Evolutionary conservation across 179 eudicot species (phyloP), one percentile per base, ranked within the genome.

Genomic region (Spinacia oleracea): DNA sequence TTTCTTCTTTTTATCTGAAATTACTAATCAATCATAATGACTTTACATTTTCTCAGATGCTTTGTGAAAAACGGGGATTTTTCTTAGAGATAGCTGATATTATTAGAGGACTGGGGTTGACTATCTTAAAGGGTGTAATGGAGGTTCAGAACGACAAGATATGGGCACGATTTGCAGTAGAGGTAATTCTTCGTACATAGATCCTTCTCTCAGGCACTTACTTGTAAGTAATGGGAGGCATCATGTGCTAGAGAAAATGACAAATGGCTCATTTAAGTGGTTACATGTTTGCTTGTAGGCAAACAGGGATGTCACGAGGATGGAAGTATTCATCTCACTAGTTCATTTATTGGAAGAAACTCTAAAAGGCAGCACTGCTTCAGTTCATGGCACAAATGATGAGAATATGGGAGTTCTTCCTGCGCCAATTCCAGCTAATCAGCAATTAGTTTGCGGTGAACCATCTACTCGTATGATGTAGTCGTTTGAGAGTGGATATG

Each of bases 71-170:
- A 78, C 84, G 92, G 11, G 99, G 99, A 31, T 81, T 91, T 78
- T 96, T 96, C 85, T 73, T 96, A 84, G 99, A 94, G 87, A 94
- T 96, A 82, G 99, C 99, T 56, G 98, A 96, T 78, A 89, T 94
- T 15, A 84, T 96, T 77, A 86, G 96, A 87, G 99, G 99, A 82
- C 81, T 93, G 77, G 99, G 99, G n/a, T 77, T 96, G 79, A 92
- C 98, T 81, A 96, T 96, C 76, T 83, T 96, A 82, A 96, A 92
- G 81, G 99, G 99, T 56, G 91, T 93, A 67, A 91, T 96, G 99
- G 99, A 96, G 82, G 85, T 88, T 62, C 90, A 92, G 63, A 84
- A 87, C 63, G 88, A 90, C 80, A 96, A 96, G 81, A 91, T 96
- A 71, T 94, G 99, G 98, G 94, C 93, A 73, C 93, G 89, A 70